Evolutionary conservation across 768 basidiomycete genomes (phyloP).

Genomic region (Gelatoporia subvermispora): DNA sequence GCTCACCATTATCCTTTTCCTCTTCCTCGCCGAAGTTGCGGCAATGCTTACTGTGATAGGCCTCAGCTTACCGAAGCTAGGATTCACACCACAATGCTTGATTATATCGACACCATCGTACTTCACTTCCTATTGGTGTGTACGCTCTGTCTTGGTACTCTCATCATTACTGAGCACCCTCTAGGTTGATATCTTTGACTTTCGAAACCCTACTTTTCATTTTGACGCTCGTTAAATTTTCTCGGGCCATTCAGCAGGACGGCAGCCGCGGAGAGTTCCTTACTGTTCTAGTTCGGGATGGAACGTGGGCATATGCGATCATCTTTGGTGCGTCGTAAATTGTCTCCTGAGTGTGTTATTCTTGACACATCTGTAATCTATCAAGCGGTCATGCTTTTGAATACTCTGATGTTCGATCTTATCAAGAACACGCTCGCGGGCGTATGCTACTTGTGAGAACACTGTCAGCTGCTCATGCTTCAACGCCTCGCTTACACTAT

Average conservation of each 20-base stretch:
- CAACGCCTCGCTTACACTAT: neutral
- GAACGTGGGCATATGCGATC: constrained; percentile 11
- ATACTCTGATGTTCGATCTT: constrained; percentile 14
- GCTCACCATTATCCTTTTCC: neutral
- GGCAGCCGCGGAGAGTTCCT: neutral
- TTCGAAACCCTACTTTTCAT: constrained; percentile 11
- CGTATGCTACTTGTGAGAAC: constrained; percentile 13
- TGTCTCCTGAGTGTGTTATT: neutral
- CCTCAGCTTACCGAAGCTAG: constrained; percentile 4
- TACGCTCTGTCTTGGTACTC: neutral
- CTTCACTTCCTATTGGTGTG: constrained; percentile 6
- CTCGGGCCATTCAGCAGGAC: neutral
- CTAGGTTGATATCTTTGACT: constrained; percentile 4
- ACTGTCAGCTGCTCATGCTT: no score
- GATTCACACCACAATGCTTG: constrained; percentile 6
- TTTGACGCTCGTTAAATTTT: constrained; percentile 8
- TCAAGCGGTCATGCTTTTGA: constrained; percentile 14
- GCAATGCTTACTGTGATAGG: constrained; percentile 3
- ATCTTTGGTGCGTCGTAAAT: constrained; percentile 2
- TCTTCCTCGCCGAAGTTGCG: constrained; percentile 6
- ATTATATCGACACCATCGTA: constrained; percentile 3
- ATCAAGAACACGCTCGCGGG: constrained; percentile 11
- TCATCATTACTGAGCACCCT: neutral
- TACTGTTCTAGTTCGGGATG: constrained; percentile 4
- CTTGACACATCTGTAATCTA: neutral